These are phyloP conservation scores for Leptodontidium sp. DNA, from an alignment of 2,329 filamentous ascomycete genomes.

Conservation along the genomic window DNA sequence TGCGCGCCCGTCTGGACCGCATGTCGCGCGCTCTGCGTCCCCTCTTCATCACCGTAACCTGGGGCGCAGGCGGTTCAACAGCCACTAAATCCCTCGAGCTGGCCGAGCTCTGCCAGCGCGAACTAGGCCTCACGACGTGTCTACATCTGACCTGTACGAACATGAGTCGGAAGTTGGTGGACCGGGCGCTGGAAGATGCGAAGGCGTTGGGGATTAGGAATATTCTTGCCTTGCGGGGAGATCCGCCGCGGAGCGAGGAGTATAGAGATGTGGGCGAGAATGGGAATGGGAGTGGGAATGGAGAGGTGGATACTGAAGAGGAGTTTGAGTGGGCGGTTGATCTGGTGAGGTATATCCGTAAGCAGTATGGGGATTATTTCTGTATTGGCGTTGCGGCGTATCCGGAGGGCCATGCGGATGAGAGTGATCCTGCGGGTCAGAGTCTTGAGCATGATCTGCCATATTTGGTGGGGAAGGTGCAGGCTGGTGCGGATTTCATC, in stretches of 20 bases:
- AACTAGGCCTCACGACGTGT: constrained; percentile 91
- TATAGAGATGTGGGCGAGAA: constrained; percentile 73
- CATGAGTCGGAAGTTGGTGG: constrained; percentile 87
- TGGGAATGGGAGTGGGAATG: constrained; percentile 33
- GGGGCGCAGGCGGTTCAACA: constrained; percentile 95
- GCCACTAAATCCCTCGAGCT: constrained; percentile 90
- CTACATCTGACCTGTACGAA: constrained; percentile 98
- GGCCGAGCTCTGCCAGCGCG: constrained; percentile 92
- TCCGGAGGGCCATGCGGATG: constrained; percentile 93
- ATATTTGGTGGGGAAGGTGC: constrained; percentile 87
- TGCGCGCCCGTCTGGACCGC: constrained; percentile 90
- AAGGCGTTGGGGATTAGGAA: constrained; percentile 92
- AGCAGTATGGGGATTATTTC: constrained; percentile 91
- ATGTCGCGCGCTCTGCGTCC: constrained; percentile 93
- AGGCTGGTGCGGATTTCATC: constrained; percentile 94
- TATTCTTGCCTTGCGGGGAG: constrained; percentile 89
- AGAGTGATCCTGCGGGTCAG: constrained; percentile 78
- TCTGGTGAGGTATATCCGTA: constrained; percentile 86
- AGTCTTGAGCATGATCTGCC: constrained; percentile 82
- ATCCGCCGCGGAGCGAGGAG: constrained; percentile 88
- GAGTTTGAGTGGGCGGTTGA: constrained; percentile 92
- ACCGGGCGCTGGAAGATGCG: constrained; percentile 88
- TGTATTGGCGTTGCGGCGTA: constrained; percentile 95
- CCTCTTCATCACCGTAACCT: constrained; percentile 96
- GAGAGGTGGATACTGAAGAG: constrained; percentile 51